Evolutionary conservation across 768 basidiomycete genomes (phyloP).

Genomic region (Lentinula raphanica): DNA sequence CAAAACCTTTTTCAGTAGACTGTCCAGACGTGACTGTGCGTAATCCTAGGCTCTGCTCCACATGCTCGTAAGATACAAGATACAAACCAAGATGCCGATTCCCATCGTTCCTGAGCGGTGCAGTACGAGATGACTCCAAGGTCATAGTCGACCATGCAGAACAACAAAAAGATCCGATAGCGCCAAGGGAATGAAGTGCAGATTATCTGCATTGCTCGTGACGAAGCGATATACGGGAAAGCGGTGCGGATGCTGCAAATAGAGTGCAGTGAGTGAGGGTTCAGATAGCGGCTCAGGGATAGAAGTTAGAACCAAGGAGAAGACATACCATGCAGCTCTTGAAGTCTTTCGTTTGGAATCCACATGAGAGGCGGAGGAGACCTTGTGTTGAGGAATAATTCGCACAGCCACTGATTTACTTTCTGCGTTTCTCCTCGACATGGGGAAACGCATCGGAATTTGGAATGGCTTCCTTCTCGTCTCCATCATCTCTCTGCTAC

Average conservation of each 20-base stretch:
- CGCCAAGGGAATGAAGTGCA: neutral
- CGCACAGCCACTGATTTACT: neutral
- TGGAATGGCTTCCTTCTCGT: neutral
- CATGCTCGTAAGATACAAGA: neutral
- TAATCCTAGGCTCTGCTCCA: neutral
- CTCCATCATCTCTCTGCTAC: neutral
- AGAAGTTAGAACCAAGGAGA: too few relatives aligned
- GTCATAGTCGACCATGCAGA: neutral
- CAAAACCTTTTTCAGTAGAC: neutral
- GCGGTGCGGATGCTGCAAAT: neutral
- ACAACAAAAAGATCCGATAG: neutral
- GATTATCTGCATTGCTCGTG: neutral
- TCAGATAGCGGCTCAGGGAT: neutral
- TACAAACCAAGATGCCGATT: constrained; percentile 1
- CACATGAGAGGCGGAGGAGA: too few relatives aligned
- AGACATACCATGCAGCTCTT: too few relatives aligned
- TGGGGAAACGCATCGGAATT: constrained; percentile 1
- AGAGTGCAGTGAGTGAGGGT: too few relatives aligned
- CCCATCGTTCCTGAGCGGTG: constrained; percentile 6
- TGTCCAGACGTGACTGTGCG: neutral
- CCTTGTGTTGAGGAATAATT: too few relatives aligned
- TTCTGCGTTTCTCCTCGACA: neutral
- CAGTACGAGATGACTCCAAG: neutral
- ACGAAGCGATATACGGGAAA: neutral
- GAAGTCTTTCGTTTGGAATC: too few relatives aligned